Evolutionary conservation across 2,329 filamentous ascomycete species (phyloP), one percentile per base, ranked within the genome.

Genomic region (Colletotrichum sp.): DNA sequence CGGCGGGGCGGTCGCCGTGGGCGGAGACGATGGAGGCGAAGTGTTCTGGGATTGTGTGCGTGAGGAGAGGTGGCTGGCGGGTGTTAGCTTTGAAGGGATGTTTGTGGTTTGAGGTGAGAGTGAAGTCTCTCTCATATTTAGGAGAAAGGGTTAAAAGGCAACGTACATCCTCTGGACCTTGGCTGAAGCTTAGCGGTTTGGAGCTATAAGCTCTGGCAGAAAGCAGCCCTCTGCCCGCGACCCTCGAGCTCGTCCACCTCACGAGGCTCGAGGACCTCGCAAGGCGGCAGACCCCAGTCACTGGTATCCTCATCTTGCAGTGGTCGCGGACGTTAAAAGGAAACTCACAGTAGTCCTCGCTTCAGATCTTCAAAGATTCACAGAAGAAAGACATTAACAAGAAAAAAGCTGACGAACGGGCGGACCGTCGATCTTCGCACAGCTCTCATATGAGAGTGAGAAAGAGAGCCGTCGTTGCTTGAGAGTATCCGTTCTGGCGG

Each of bases 11-110:
- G 83, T 95, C 93, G 30, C 94, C 94, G 83, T 92, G 87, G 44
- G 86, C 81, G 10, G 89, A 89, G 49, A 95, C 94, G 49, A 95
- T 88, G 2, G 88, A 87, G 9, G 91, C 88, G 80, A 96, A 96
- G 82, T 96, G 93, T 78, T 94, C 86, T 0, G 94, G 93, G 70
- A 96, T 92, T 1, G 94, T 96, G 72, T 92, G 87, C 8, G 89
- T 86, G 64, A 95, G 89, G 9, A 96, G 86, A 1, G 92, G 88
- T 5, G 94, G 93, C 92, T 18, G 30, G 39, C 39, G 3, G 6
- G 13, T n/a, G 63, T 72, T 16, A 72, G 18, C 66, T 68, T 13
- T 52, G 3, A 36, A 15, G 21, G 5, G 16, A 8, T 18, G 3
- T 39, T 6, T 13, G 8, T 34, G 13, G 60, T 26, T 64, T 30